Evolutionary conservation across 1,284 basidiomycete genomes (phyloP).

Genomic region (Schizophyllum commune): DNA sequence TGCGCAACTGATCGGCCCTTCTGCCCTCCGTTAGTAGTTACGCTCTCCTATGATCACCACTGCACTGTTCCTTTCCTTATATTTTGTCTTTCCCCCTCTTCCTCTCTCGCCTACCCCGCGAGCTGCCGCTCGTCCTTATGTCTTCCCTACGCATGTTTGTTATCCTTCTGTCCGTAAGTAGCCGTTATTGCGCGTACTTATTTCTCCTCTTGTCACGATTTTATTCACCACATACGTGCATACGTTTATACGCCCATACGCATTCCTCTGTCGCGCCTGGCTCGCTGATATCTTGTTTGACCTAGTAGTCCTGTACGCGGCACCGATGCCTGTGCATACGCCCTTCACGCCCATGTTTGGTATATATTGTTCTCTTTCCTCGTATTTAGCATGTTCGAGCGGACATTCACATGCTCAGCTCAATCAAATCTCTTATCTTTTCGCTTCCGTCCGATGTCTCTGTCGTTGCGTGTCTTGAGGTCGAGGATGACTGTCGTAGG

Average conservation of each 20-base stretch:
- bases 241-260: neutral
- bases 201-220: neutral
- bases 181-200: neutral
- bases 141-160: no score
- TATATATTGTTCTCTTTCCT: neutral
- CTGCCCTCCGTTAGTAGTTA: neutral
- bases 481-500: no score
- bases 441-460: neutral
- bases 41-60: neutral
- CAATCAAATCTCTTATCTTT: neutral
- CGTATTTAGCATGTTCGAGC: neutral
- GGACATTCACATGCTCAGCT: neutral
- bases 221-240: neutral
- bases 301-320: neutral
- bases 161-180: no score
- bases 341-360: neutral
- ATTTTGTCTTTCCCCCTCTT: neutral
- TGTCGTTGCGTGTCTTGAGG: no score
- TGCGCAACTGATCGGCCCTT: neutral
- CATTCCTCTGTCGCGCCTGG: neutral
- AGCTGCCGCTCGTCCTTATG: neutral
- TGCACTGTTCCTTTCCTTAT: neutral
- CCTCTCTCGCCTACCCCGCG: neutral
- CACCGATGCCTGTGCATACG: neutral
- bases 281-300: neutral